Conservation (phyloP, 768 basidiomycete genomes). For the Boletus barrowsii region DNA sequence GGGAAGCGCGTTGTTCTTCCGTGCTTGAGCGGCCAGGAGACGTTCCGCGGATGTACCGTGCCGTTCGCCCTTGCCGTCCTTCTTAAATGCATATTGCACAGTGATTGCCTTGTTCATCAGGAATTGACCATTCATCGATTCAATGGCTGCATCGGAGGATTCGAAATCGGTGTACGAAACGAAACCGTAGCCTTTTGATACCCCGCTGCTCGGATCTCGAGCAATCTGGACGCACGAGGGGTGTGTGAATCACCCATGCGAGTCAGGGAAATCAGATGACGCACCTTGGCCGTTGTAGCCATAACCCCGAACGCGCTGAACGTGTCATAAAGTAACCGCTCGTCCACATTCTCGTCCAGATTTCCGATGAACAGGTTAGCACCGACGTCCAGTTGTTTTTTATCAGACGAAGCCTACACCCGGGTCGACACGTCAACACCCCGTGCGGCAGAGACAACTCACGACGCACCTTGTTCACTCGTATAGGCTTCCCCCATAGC, state of each 20-base stretch:
- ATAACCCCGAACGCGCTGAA: conserved; percentile 94
- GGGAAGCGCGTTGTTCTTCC: conserved; percentile 91
- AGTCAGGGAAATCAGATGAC: conserved; percentile 2
- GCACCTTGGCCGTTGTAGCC: conserved; percentile 84
- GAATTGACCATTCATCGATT: conserved; percentile 97
- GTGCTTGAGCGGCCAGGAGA: conserved; percentile 89
- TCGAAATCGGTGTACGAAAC: conserved; percentile 98
- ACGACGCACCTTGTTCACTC: conserved; percentile 92
- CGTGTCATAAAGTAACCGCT: conserved; percentile 88
- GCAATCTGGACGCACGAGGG: conserved; percentile 61
- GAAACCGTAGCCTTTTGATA: conserved; percentile 96
- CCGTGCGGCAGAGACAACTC: not conserved
- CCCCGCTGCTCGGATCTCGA: conserved; percentile 78
- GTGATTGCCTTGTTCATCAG: conserved; percentile 98
- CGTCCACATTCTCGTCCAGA: conserved; percentile 93
- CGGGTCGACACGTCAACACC: conserved; percentile 12
- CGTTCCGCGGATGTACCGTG: conserved; percentile 98
- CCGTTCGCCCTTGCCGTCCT: conserved; percentile 96
- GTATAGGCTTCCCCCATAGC: conserved; percentile 96
- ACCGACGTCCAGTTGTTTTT: conserved; percentile 96
- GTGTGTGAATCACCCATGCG: not conserved
- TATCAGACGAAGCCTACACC: conserved; percentile 88
- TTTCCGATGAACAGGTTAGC: conserved; percentile 97
- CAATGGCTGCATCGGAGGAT: conserved; percentile 92
- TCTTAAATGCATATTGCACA: conserved; percentile 99